phyloP scores from a whole-genome alignment of 306 rosid species.

The Clitoria ternatea region DNA sequence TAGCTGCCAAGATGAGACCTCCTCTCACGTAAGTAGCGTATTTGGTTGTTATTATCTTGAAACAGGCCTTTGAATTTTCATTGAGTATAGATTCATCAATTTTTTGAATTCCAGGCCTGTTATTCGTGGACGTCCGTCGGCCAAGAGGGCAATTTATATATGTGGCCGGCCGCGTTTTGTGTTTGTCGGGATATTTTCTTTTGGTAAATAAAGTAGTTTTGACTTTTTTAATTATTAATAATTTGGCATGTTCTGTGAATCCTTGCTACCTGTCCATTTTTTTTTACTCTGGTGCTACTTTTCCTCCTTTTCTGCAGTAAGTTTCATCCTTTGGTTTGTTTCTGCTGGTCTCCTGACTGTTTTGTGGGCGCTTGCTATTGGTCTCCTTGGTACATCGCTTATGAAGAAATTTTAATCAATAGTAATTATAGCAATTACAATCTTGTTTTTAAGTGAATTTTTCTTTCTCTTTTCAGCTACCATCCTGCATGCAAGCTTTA shows the following conservation, averaged over 20 bases:
- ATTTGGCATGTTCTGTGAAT: constrained; percentile 8
- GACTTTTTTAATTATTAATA: constrained; percentile 11
- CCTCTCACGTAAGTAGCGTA: constrained; percentile 88
- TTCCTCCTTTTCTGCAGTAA: constrained; percentile 44
- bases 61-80: neutral
- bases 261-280: neutral
- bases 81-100: constrained; percentile 17
- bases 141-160: constrained; percentile 79
- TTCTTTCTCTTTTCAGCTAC: constrained; percentile 50
- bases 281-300: neutral
- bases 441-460: constrained; percentile 22
- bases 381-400: constrained; percentile 69
- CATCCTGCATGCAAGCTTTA: constrained; percentile 89
- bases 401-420: neutral
- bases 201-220: constrained; percentile 48
- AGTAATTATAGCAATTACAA: neutral
- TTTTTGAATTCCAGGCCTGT: constrained; percentile 76
- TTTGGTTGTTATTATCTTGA: constrained; percentile 15
- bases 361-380: constrained; percentile 73
- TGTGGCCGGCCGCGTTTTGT: constrained; percentile 97
- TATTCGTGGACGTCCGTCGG: constrained; percentile 96
- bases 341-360: constrained; percentile 84
- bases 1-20: constrained; percentile 98
- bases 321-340: constrained; percentile 79
- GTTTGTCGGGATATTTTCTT: constrained; percentile 66